These are phyloP conservation scores for Lanmaoa rubissima DNA, from an alignment of 768 basidiomycete species.

Conservation along the genomic window DNA sequence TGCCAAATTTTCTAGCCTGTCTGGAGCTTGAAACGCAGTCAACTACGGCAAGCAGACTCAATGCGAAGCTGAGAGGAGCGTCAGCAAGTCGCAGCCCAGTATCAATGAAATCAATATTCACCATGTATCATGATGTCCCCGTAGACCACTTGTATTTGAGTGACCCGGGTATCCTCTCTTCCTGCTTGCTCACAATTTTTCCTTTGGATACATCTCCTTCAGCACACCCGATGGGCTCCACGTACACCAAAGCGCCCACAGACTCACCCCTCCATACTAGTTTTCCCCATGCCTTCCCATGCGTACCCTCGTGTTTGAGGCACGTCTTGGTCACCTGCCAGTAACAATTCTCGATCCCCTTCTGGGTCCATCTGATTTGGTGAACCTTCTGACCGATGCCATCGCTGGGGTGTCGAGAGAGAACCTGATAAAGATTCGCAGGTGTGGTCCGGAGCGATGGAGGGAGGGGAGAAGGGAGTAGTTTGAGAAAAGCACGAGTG, in stretches of 20 bases:
- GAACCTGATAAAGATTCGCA: conserved; percentile 68
- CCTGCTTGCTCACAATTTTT: conserved; percentile 53
- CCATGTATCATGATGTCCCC: conserved; percentile 40
- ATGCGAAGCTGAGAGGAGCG: neutral
- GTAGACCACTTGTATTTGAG: conserved; percentile 74
- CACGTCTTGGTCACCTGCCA: conserved; percentile 73
- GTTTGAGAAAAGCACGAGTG: conserved; percentile 43
- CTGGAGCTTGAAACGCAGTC: no score
- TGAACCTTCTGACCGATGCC: conserved; percentile 67
- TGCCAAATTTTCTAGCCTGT: neutral
- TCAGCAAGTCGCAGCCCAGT: neutral
- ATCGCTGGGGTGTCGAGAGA: conserved; percentile 64
- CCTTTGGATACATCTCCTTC: conserved; percentile 39
- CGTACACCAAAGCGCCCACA: neutral
- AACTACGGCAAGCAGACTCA: neutral
- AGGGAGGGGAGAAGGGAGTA: conserved; percentile 58
- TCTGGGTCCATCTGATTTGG: conserved; percentile 71
- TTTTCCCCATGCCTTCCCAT: conserved; percentile 83
- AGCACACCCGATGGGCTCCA: conserved; percentile 2
- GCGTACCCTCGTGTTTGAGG: conserved; percentile 70
- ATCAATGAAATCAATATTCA: neutral
- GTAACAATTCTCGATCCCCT: conserved; percentile 64
- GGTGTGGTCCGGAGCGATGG: conserved; percentile 56
- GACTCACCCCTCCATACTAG: conserved; percentile 75
- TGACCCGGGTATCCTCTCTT: conserved; percentile 65